Conservation (phyloP, 306 rosid genomes). For the Fagus sylvatica region DNA sequence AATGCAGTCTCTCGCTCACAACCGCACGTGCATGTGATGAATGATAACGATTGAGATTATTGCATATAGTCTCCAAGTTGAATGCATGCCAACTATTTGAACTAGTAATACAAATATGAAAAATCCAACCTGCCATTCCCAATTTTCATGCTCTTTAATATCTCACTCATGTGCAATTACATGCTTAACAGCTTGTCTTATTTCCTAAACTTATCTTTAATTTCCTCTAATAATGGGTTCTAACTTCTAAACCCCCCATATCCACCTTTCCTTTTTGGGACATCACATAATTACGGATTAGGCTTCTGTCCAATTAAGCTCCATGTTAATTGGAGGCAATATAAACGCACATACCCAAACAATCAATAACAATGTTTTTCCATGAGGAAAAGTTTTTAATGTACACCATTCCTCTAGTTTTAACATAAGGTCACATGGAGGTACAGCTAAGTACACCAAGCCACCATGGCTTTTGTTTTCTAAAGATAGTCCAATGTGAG, state of each 20-base stretch:
- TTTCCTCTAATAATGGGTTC: background rate
- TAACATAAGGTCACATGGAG: background rate
- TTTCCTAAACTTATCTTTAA: background rate
- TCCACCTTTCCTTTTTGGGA: background rate
- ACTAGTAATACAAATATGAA: background rate
- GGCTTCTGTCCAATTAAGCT: background rate
- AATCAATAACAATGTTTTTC: no score
- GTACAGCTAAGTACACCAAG: background rate
- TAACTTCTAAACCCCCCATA: background rate
- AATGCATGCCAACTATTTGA: background rate
- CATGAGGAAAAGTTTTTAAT: background rate
- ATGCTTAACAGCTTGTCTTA: background rate
- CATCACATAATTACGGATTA: conserved; percentile 2
- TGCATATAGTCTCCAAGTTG: background rate
- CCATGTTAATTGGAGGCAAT: no score
- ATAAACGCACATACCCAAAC: no score
- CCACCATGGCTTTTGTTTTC: no score
- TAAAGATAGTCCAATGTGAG: no score
- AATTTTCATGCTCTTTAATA: background rate
- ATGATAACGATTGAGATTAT: no score
- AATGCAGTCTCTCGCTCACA: background rate
- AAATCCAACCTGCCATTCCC: conserved; percentile 3
- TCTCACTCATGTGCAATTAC: background rate
- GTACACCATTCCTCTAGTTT: background rate
- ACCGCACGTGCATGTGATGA: background rate